Evolutionary conservation across 1,284 basidiomycete genomes (phyloP), one percentile per base, ranked within the genome.

Genomic region (Irpex sp.): DNA sequence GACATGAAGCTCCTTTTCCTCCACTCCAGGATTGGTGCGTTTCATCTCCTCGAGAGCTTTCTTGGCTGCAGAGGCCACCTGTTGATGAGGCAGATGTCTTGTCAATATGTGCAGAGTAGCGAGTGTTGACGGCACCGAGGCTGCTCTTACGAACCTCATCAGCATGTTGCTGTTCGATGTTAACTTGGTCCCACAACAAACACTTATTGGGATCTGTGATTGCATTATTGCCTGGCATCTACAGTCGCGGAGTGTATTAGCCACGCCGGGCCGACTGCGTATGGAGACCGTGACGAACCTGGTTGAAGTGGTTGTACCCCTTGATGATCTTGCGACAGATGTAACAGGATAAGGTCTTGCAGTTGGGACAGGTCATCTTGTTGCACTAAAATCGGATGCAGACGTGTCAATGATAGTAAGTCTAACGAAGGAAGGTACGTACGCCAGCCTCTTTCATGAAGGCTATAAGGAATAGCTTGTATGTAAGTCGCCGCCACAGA

Each of bases 231-330:
- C 13, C 19, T 43, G 58, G 67, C 43, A 57, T 61, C 15, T 60
- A 58, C 49, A 72, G 64, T 0, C 71, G 70, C 70, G 68, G 66
- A 63, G 70, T 74, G n/a, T 50, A 21, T 15, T 15, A n/a, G 13
- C 47, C 59, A 61, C 21, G 59, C 50, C 15, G 62, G 33, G 49
- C 26, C 39, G 19, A 7, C 21, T 21, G 21, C 21, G 49, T 6
- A 39, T 55, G 61, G 21, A 21, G 54, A n/a, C n/a, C n/a, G n/a
- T n/a, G n/a, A 75, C 79, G 50, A 66, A 83, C 83, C 58, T 86
- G 79, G 58, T 85, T 75, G 70, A 95, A 95, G 70, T 95, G 93
- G 0, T 90, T 86, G 70, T 95, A 95, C 0, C 92, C 90, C 1
- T 63, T 75, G 47, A 94, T 88, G 37, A 86, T 68, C 68, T 89